A percentile compares a stretch with the other conserved stretches of the same genome.
phyloP scores from a whole-genome alignment of 441 rosid genomes.

The Mallotus repandus region DNA sequence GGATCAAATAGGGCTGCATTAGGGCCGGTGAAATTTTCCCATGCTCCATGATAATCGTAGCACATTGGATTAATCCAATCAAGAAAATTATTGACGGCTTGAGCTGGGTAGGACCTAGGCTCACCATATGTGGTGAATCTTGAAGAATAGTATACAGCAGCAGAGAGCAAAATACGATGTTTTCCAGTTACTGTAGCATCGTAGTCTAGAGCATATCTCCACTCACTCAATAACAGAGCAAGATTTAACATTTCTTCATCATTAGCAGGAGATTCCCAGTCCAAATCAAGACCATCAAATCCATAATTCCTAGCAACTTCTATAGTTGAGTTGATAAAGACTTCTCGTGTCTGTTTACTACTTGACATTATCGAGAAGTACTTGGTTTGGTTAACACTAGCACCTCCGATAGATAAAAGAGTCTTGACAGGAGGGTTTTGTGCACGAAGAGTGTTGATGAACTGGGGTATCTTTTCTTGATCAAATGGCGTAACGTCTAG shows the following conservation, averaged over 20 bases:
- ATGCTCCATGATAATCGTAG: constrained; percentile 42
- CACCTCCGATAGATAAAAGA: constrained; percentile 48
- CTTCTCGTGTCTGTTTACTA: constrained; percentile 23
- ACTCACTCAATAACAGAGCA: constrained; percentile 33
- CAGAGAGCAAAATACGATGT: constrained; percentile 37
- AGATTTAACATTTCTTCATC: constrained; percentile 39
- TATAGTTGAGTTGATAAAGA: constrained; percentile 48
- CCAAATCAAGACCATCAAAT: constrained; percentile 52
- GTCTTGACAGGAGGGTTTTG: constrained; percentile 33
- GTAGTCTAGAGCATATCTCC: constrained; percentile 27
- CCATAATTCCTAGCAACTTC: constrained; percentile 40
- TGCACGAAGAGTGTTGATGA: constrained; percentile 25
- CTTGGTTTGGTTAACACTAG: constrained; percentile 5
- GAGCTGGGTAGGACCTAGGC: constrained; percentile 35
- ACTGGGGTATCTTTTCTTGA: constrained; percentile 28
- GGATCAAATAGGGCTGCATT: constrained; percentile 38
- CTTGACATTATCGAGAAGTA: constrained; percentile 37
- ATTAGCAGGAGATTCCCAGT: constrained; percentile 55
- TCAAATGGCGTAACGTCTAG: constrained; percentile 35
- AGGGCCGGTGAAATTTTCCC: constrained; percentile 42
- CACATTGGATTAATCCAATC: constrained; percentile 59
- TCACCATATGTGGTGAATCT: constrained; percentile 11
- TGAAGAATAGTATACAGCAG: constrained; percentile 45
- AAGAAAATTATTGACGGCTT: constrained; percentile 26
- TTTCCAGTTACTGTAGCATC: constrained; percentile 32